Conservation (phyloP, 2,329 filamentous ascomycete species). For the Stagonosporopsis cucurbitacearum region DNA sequence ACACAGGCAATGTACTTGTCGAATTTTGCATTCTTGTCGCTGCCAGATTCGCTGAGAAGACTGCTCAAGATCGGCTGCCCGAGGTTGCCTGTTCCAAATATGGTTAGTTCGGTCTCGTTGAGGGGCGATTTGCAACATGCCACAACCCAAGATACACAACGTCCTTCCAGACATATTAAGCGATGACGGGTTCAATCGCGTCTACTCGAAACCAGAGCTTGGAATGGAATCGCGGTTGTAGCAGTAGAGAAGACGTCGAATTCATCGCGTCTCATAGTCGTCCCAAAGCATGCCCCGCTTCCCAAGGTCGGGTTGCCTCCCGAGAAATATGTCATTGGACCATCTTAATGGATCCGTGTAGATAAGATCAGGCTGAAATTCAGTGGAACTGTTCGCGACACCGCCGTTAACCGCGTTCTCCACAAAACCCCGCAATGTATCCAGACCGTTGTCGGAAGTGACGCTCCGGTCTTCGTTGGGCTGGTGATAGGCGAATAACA, state of each 20-base stretch:
- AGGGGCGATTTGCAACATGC: slow-evolving; percentile 18
- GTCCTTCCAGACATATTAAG: slow-evolving; percentile 16
- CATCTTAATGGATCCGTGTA: not conserved
- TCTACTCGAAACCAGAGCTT: not conserved
- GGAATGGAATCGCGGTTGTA: not conserved
- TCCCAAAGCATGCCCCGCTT: slow-evolving; percentile 8
- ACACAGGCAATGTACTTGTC: slow-evolving; percentile 53
- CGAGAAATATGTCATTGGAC: slow-evolving; percentile 10
- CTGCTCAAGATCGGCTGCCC: slow-evolving; percentile 49
- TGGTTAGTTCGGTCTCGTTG: not conserved
- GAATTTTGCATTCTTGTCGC: slow-evolving; percentile 29
- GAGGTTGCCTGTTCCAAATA: slow-evolving; percentile 45
- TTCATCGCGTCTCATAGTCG: not conserved
- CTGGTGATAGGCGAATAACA: not conserved
- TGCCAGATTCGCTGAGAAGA: slow-evolving; percentile 32
- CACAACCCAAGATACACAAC: slow-evolving; percentile 40
- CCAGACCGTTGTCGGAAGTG: slow-evolving; percentile 2
- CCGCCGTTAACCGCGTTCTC: slow-evolving; percentile 14
- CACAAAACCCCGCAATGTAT: slow-evolving; percentile 15
- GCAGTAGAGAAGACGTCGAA: not conserved
- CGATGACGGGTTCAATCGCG: not conserved
- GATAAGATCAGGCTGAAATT: slow-evolving; percentile 9
- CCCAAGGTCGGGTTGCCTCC: slow-evolving; percentile 7
- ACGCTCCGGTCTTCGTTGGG: not conserved
- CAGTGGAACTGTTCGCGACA: slow-evolving; percentile 3